Percentiles rank a stretch among this genome's conserved stretches.
Evolutionary conservation across 805 yeast genomes (phyloP).

Genomic region (Monosporozyma siamensis): DNA sequence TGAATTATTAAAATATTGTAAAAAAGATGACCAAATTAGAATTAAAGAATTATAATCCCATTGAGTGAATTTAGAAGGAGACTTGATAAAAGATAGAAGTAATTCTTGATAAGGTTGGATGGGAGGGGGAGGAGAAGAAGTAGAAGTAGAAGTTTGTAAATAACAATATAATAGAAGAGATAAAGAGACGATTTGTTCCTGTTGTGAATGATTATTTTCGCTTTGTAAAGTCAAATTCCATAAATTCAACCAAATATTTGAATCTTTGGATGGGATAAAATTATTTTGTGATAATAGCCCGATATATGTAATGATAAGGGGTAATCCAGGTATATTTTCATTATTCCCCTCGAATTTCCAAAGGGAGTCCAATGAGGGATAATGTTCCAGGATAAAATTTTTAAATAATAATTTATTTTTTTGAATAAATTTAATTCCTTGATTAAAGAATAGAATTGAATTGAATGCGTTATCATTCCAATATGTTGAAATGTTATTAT

Average conservation of each 20-base stretch:
- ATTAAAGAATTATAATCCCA: neutral
- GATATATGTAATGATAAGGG: neutral
- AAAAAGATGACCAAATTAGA: neutral
- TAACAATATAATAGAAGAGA: neutral
- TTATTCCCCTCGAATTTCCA: neutral
- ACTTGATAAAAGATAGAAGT: neutral
- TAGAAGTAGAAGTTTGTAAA: too few relatives aligned
- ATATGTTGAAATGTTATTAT: neutral
- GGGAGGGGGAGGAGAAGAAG: too few relatives aligned
- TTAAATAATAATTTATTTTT: too few relatives aligned
- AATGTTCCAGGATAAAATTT: too few relatives aligned
- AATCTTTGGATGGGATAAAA: neutral
- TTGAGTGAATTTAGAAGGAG: neutral
- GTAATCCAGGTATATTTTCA: neutral
- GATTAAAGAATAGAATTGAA: neutral
- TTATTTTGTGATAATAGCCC: neutral
- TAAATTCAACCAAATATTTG: neutral
- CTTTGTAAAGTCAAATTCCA: neutral
- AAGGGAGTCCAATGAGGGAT: neutral
- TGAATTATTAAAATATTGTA: neutral
- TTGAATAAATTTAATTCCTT: neutral
- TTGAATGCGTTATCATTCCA: neutral
- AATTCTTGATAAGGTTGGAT: neutral
- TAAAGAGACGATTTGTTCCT: neutral
- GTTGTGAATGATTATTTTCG: neutral